Evolutionary conservation across 179 eudicot genomes (phyloP), one percentile per base, ranked within the genome.

Genomic region (Camellia oleifera): DNA sequence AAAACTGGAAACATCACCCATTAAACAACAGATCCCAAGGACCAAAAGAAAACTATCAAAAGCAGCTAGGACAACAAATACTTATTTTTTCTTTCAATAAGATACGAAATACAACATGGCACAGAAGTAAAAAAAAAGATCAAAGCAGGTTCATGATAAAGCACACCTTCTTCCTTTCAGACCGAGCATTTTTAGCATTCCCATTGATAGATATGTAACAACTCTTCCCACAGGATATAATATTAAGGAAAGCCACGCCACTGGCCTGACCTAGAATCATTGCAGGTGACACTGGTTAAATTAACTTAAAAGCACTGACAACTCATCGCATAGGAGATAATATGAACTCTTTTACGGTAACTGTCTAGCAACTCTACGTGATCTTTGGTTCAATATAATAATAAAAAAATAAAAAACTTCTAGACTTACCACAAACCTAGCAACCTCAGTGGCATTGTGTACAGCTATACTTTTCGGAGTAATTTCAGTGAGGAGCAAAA

Each of bases 221-320:
- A 32, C 40, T 32, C 40, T 32, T 32, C 40, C 40, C 40, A 32
- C 40, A 32, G 40, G 40, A 32, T 32, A 32, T 32, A 32, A 32
- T 32, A 32, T 32, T 32, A 32, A 32, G 40, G 40, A 32, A 32
- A 32, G 40, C 40, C 40, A 32, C 40, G 40, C 40, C 73, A 94
- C 98, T 72, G 98, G 98, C 86, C 97, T 90, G 83, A 90, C 98
- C 98, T 94, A 86, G 75, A 86, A 78, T 85, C 75, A 88, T 83
- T 61, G 69, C 64, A 60, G 69, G 70, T 13, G 13, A 74, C 14
- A 85, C 32, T 73, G 54, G 58, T 45, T 62, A 79, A 72, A 15
- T 2, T 3, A 48, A 20, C 5, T 32, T 50, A 52, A 69, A 66
- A 77, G 26, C 50, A 14, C 20, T 7, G 13, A 12, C 42, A 66